Evolutionary conservation across 139 green algal species (phyloP), one percentile per base, ranked within the genome.

Genomic region (Chlamydomonas sp.): DNA sequence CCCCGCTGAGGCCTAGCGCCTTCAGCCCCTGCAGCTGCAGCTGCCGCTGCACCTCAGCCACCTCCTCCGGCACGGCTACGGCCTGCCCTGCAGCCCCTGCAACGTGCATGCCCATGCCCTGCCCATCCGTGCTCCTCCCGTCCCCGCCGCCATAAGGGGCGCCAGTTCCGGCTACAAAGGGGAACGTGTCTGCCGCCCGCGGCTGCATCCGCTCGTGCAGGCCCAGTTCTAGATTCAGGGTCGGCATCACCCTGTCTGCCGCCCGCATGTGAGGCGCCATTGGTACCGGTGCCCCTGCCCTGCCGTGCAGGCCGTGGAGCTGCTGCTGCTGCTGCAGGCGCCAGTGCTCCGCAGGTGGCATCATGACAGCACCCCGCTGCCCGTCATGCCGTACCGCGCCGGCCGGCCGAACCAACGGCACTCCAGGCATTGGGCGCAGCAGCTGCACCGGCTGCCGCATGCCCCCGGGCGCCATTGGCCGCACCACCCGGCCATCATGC

Each of bases 291-390:
- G 66, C 31, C 16, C 31, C 31, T 49, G 31, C 31, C 31, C 31
- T 49, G 31, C 31, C 31, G 31, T 49, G 31, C 31, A 49, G 31
- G 31, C 31, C 31, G 73, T 15, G n/a, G 12, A 79, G 73, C 73
- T 79, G 73, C 14, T 79, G 73, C n/a, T 79, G 73, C 73, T 79
- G 73, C 73, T 58, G 12, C 66, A 71, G 10, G 66, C 66, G 66
- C 66, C 10, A 14, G 10, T 71, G 66, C 66, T 10, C 9, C 10
- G 10, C 66, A 14, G 66, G 66, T 71, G 10, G 66, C 9, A 71
- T 10, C 66, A 10, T 10, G 10, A 10, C 66, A 71, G 66, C 66
- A 14, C 66, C 10, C 10, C 66, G 66, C 9, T 10, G 66, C 66
- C 10, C 66, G 12, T 49, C 10, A 71, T 71, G 66, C 66, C 12